Evolutionary conservation across 257 asterid genomes (phyloP), one percentile per base, ranked within the genome.

Genomic region (Mentha longifolia): DNA sequence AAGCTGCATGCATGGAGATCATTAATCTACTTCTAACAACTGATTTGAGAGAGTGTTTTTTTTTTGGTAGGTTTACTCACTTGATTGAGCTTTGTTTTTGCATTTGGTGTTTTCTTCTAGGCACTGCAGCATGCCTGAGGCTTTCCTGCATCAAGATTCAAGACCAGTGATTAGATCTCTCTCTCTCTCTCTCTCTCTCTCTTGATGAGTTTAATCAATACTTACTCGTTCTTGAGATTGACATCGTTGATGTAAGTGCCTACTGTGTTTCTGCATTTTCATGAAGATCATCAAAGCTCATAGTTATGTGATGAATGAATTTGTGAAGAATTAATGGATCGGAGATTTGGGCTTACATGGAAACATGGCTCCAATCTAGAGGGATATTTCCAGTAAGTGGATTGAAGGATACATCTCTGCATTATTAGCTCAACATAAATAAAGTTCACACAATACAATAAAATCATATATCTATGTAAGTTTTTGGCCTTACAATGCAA

Each of bases 341-440:
- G 43, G 43, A 66, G 60, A 52, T 52, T 50, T 50, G 0, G 63
- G 73, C 89, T 80, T 79, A 87, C 94, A 81, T 70, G 57, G 89
- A 79, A 65, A 77, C 59, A 72, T 57, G 81, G 31, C 70, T 72
- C 46, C 79, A 63, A 55, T 66, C 76, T 19, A 73, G 65, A 43
- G 84, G 85, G 74, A 80, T 56, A 49, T 69, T 77, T 61, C 91
- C 95, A 6, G 81, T 72, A 30, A 88, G 78, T 59, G 84, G 77
- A 77, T 88, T 88, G 81, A 88, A 88, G 37, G 95, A 88, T 63
- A 88, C 84, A 43, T 88, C 95, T 83, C 95, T 85, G 85, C 49
- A 61, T 50, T 64, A 41, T 33, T 49, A 25, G 28, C 28, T 66
- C 43, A 31, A 31, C 7, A 15, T 50, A 50, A 50, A 7, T 49